phyloP scores from a whole-genome alignment of 331 rosid genomes.

The Malus hybrid region DNA sequence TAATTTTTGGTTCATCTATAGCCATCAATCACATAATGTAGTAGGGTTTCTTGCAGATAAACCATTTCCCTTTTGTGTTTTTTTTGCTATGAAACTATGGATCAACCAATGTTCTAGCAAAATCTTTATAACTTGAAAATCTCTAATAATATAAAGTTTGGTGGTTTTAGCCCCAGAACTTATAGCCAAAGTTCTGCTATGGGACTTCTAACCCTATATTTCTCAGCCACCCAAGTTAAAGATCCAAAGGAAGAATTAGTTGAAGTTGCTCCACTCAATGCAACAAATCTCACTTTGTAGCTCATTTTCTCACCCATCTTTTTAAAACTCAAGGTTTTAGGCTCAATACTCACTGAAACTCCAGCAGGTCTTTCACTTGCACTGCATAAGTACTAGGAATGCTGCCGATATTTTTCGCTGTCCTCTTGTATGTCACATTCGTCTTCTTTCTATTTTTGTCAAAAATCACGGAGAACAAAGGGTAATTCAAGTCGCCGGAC shows the following conservation, averaged over 20 bases:
- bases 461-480: slow-evolving; percentile 50
- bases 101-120: background rate
- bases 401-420: slow-evolving; percentile 56
- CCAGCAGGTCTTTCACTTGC: slow-evolving; percentile 41
- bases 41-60: background rate
- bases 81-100: background rate
- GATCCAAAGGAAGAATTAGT: slow-evolving; percentile 44
- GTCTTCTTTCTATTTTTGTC: slow-evolving; percentile 4
- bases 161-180: background rate
- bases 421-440: slow-evolving; percentile 40
- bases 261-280: slow-evolving; percentile 16
- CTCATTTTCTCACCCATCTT: slow-evolving; percentile 45
- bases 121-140: background rate
- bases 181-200: slow-evolving; percentile 52
- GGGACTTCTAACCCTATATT: slow-evolving; percentile 57
- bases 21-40: background rate
- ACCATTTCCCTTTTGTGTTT: background rate
- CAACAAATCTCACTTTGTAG: slow-evolving; percentile 44
- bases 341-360: slow-evolving; percentile 37
- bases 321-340: slow-evolving; percentile 32
- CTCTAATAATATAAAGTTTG: background rate
- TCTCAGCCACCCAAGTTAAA: slow-evolving; percentile 36
- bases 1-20: background rate
- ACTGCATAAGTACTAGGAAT: slow-evolving; percentile 36
- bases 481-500: slow-evolving; percentile 65